Evolutionary conservation across 345 rosid genomes (phyloP).

Genomic region (Kandelia obovata): DNA sequence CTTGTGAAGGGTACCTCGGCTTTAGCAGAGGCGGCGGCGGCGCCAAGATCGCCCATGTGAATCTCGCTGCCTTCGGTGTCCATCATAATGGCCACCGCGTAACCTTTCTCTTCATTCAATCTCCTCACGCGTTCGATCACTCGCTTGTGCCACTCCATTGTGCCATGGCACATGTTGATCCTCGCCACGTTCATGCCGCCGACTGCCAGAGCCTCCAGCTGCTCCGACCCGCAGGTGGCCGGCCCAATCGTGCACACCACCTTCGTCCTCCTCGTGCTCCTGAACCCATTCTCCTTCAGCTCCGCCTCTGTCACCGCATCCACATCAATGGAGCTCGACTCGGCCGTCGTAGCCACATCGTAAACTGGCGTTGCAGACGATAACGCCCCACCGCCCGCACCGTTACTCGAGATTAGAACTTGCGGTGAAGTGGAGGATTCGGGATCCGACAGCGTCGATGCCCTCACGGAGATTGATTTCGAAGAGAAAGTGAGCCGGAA

Average conservation of each 20-base stretch:
- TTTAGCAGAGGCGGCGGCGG: conserved; percentile 80
- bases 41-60: conserved; percentile 98
- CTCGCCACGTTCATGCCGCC: conserved; percentile 99
- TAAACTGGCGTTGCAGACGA: not conserved
- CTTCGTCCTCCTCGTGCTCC: conserved; percentile 97
- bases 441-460: conserved; percentile 46
- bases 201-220: conserved; percentile 81
- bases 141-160: conserved; percentile 81
- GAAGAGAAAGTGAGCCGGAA: conserved; percentile 24
- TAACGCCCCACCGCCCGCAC: conserved; percentile 27
- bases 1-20: conserved; percentile 56
- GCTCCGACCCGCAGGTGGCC: conserved; percentile 76
- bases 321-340: conserved; percentile 55
- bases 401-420: conserved; percentile 55
- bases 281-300: conserved; percentile 96
- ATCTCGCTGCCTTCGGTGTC: conserved; percentile 99
- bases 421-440: conserved; percentile 31
- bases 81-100: conserved; percentile 98
- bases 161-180: conserved; percentile 95
- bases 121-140: conserved; percentile 78
- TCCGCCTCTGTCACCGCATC: conserved; percentile 91
- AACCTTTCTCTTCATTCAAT: conserved; percentile 93
- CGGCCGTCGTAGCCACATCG: conserved; percentile 13
- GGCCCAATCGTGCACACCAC: conserved; percentile 96
- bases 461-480: conserved; percentile 36